Evolutionary conservation across 2,329 filamentous ascomycete species (phyloP).

Genomic region (Aspergillus aculeatinus): DNA sequence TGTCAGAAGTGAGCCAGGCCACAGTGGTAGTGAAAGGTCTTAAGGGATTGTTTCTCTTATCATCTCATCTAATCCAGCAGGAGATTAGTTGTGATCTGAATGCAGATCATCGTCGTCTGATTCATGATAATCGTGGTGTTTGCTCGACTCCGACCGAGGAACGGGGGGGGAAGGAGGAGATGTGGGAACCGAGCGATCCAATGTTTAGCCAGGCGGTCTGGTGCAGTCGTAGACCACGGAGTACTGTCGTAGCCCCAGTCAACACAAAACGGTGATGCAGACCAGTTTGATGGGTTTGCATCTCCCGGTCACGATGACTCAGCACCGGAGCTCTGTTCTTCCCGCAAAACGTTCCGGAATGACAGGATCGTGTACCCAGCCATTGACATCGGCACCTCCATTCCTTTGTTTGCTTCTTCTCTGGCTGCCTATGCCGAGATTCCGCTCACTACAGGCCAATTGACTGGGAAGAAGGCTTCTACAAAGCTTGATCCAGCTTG

Average conservation of each 20-base stretch:
- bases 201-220: slow-evolving; percentile 7
- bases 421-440: neutral
- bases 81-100: neutral
- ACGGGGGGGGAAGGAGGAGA: neutral
- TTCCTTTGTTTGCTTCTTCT: neutral
- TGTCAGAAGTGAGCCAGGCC: neutral
- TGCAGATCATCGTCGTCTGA: neutral
- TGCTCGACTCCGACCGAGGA: slow-evolving; percentile 14
- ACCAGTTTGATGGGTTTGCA: neutral
- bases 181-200: slow-evolving; percentile 5
- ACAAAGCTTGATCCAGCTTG: neutral
- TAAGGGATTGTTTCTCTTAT: neutral
- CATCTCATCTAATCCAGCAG: neutral
- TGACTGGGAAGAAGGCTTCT: neutral
- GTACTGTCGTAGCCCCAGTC: neutral
- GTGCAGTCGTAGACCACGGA: slow-evolving; percentile 1
- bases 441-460: neutral
- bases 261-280: neutral
- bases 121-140: slow-evolving; percentile 17
- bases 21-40: neutral
- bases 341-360: slow-evolving; percentile 3
- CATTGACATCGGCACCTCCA: neutral
- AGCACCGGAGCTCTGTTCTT: slow-evolving; percentile 5
- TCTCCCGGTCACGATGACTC: neutral
- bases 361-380: neutral